Conservation (phyloP, 768 basidiomycete genomes). For the Multifurca ochricompacta region DNA sequence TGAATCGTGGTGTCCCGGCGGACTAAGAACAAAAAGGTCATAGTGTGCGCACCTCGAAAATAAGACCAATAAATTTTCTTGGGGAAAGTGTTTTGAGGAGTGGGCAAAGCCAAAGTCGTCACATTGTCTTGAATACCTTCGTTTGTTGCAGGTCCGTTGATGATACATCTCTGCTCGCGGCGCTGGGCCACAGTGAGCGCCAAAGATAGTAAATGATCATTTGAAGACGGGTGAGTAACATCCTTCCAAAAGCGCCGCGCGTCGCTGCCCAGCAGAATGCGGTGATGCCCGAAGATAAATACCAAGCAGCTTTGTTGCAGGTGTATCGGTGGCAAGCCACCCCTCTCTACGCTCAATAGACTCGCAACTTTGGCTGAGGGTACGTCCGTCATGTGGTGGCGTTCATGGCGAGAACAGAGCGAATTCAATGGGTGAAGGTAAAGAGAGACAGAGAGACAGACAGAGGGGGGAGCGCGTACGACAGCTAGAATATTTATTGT, state of each 20-base stretch:
- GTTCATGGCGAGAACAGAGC: not conserved
- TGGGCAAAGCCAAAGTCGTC: not conserved
- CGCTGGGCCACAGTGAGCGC: not conserved
- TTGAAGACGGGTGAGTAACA: not conserved
- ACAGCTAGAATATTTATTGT: not conserved
- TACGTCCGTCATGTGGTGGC: not conserved
- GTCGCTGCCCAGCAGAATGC: not conserved
- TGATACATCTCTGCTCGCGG: not conserved
- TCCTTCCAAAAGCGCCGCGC: not conserved
- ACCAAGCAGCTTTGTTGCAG: not conserved
- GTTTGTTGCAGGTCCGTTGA: not conserved
- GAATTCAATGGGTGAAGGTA: not conserved
- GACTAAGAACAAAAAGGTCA: not conserved
- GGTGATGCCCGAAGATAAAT: not conserved
- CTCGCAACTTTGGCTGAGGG: not conserved
- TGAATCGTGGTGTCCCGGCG: not conserved
- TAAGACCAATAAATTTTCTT: conserved; percentile 9
- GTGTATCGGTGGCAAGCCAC: not conserved
- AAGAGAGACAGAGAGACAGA: not conserved
- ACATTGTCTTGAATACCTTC: not conserved
- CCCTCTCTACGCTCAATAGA: not conserved
- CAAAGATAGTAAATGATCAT: not conserved
- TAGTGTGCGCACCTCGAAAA: not conserved
- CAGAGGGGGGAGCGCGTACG: not conserved
- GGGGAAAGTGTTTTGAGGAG: not conserved